Evolutionary conservation across 352 stramenopile species (phyloP), one percentile per base, ranked within the genome.

Genomic region (Blastocystis sp.): DNA sequence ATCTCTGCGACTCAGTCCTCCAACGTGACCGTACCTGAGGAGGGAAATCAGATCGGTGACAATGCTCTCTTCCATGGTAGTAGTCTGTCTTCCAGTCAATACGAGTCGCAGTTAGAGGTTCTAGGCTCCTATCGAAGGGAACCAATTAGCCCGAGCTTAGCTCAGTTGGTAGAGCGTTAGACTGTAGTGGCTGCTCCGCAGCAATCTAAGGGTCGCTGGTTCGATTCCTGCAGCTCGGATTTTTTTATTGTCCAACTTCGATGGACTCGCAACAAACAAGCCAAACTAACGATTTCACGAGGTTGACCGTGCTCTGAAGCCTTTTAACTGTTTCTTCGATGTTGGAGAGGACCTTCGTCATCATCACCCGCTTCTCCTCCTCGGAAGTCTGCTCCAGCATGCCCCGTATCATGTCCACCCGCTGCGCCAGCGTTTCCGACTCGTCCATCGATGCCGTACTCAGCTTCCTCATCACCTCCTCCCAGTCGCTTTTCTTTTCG

Each of bases 91-190:
- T 14, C 32, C 51, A n/a, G n/a, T 59, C 32, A 59, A 59, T 32
- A 32, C n/a, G 51, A 18, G 11, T 54, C 21, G 46, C 21, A 54
- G 46, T 11, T 11, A 54, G 46, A 54, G 21, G 21, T 54, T 54
- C 11, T 54, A 21, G 46, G 9, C 46, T 54, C 11, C 21, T 54
- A n/a, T 54, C 21, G 46, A 54, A 54, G 46, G 46, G 46, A 11
- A 67, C 0, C 0, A 67, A 0, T n/a, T n/a, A 71, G 8, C 21
- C 59, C 59, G 59, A 71, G 59, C 59, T 71, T 71, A 71, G 59
- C 59, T 71, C 59, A 71, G 59, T 71, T 71, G 59, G 59, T 71
- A 71, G 59, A 71, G 59, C 59, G 59, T 71, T 71, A 71, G 59
- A 71, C 59, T 71, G 59, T 71, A 71, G 59, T 71, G 59, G 59